Conservation (phyloP, 2,329 filamentous ascomycete species). For the Camptophora hylomeconis region DNA sequence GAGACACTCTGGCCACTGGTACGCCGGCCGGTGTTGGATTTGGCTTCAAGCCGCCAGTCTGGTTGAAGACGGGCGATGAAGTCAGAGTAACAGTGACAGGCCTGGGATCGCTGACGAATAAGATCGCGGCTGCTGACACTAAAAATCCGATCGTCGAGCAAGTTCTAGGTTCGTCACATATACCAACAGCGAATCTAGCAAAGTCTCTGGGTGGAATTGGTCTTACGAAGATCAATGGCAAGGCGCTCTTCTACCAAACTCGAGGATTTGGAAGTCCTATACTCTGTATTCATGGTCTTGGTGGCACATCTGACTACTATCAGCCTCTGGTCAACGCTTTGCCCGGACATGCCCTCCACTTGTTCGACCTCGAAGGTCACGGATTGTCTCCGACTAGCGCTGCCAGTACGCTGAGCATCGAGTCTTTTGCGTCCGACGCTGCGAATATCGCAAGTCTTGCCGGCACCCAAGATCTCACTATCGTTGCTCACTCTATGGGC, state of each 20-base stretch:
- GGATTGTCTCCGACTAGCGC: slow-evolving; percentile 40
- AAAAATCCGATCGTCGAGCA: slow-evolving; percentile 19
- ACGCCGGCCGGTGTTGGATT: slow-evolving; percentile 30
- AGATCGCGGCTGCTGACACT: slow-evolving; percentile 20
- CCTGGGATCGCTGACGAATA: slow-evolving; percentile 31
- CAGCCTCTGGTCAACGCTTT: slow-evolving; percentile 30
- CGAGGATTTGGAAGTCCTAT: slow-evolving; percentile 17
- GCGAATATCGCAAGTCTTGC: slow-evolving; percentile 23
- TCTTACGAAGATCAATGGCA: slow-evolving; percentile 29
- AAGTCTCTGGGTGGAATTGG: slow-evolving; percentile 16
- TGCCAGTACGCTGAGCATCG: slow-evolving; percentile 28
- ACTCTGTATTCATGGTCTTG: slow-evolving; percentile 42
- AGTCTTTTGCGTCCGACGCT: slow-evolving; percentile 32
- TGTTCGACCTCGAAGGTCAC: slow-evolving; percentile 45
- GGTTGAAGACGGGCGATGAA: slow-evolving; percentile 25
- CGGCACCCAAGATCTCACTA: slow-evolving; percentile 21
- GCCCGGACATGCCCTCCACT: slow-evolving; percentile 18
- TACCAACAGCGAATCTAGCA: slow-evolving; percentile 21
- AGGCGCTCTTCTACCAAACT: slow-evolving; percentile 28
- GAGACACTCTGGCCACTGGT: slow-evolving; percentile 39
- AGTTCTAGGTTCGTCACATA: slow-evolving; percentile 14
- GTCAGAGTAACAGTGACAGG: slow-evolving; percentile 28
- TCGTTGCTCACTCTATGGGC: slow-evolving; percentile 41
- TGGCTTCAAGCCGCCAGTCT: slow-evolving; percentile 30
- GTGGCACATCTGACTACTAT: slow-evolving; percentile 34